Conservation (phyloP, 108 stramenopile genomes). For the Aurantiochytrium sp. region DNA sequence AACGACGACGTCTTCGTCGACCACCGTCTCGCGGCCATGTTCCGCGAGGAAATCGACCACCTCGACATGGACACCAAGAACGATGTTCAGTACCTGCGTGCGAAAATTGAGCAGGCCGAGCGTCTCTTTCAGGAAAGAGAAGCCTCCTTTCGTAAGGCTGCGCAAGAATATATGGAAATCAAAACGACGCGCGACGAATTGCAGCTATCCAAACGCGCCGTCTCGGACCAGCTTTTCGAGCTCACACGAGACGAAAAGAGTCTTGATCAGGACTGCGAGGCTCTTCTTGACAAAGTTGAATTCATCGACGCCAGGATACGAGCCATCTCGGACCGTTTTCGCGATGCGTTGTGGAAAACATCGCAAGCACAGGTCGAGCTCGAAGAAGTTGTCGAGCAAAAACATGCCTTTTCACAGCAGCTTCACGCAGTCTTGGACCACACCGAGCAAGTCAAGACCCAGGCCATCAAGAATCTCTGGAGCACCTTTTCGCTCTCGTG, state of each 20-base stretch:
- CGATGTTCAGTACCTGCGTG: background rate
- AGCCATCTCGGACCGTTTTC: background rate
- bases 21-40: background rate
- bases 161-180: background rate
- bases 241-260: background rate
- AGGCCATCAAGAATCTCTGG: background rate
- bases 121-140: background rate
- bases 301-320: background rate
- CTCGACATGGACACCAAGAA: background rate
- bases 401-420: background rate
- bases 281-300: background rate
- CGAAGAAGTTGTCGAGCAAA: background rate
- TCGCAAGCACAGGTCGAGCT: conserved; percentile 7
- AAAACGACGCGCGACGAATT: background rate
- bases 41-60: background rate
- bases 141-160: background rate
- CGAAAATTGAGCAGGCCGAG: background rate
- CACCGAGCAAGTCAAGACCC: background rate
- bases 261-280: background rate
- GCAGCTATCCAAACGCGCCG: background rate
- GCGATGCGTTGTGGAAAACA: background rate
- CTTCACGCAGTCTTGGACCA: background rate
- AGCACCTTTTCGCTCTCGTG: background rate
- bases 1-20: conserved; percentile 9
- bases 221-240: background rate